phyloP scores from a whole-genome alignment of 176 grass and related monocot species.

The Triticum aestivum region DNA sequence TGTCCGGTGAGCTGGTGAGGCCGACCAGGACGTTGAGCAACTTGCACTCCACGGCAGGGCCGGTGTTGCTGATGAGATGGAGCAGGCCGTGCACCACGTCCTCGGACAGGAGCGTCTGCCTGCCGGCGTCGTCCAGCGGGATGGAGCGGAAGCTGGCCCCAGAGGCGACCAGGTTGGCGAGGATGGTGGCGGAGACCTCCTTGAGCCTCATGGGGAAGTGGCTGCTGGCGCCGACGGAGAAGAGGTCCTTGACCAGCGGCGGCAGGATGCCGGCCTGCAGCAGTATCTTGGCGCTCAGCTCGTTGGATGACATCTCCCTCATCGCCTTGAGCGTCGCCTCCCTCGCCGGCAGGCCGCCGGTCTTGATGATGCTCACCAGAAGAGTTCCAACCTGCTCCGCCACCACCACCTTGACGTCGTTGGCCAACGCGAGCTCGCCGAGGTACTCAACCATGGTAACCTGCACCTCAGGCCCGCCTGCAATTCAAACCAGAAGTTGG shows the following conservation, averaged over 20 bases:
- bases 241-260: conserved; percentile 70
- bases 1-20: conserved; percentile 49
- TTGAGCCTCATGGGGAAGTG: conserved; percentile 77
- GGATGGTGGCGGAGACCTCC: conserved; percentile 69
- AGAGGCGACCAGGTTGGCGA: conserved; percentile 63
- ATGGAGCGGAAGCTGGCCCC: conserved; percentile 46
- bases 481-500: no score
- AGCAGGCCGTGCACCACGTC: conserved; percentile 70
- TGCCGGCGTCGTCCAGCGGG: conserved; percentile 33
- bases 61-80: conserved; percentile 81
- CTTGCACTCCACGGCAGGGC: conserved; percentile 60
- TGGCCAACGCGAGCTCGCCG: conserved; percentile 58
- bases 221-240: conserved; percentile 43
- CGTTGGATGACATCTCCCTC: conserved; percentile 75
- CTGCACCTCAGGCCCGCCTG: conserved; percentile 55
- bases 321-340: conserved; percentile 70
- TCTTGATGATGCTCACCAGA: conserved; percentile 60
- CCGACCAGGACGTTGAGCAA: conserved; percentile 79
- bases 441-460: conserved; percentile 75
- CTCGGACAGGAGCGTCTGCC: conserved; percentile 65
- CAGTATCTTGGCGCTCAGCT: conserved; percentile 60
- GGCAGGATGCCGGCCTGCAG: conserved; percentile 63
- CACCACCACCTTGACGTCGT: conserved; percentile 68
- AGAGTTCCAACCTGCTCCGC: conserved; percentile 55
- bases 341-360: conserved; percentile 46